Base-by-base conservation (phyloP, 2,329 filamentous ascomycete species). In the Neoascochyta sp. region DNA sequence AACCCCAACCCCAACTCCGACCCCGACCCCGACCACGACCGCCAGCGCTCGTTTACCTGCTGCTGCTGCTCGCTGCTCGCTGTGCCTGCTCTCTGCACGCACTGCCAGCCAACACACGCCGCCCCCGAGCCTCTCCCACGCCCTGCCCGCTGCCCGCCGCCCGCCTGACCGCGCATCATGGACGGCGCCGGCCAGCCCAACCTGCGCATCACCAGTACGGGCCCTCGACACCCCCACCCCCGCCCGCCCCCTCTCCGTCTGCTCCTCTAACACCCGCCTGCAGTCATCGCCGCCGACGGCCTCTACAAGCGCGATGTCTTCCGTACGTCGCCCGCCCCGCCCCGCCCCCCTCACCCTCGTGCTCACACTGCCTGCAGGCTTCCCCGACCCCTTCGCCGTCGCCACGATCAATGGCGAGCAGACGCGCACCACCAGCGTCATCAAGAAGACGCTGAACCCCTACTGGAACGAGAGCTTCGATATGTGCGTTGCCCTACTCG, bases 391-490 rank as follows among this genome's bases (percentile, higher is more conserved):
- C 14, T 98, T 98, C 63, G 90, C 92, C 24, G 92, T 98, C 46
- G 90, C 89, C 51, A 98, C 92, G 36, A 81, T 96, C 67, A 90
- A 89, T 67, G 92, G 92, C 64, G 92, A 98, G 68, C 92, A 98
- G 71, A 98, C 92, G 36, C 87, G 89, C 67, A 96, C 92, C n/a
- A 98, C 92, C 8, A 83, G 83, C 20, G 92, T 96, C 50, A 94
- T 92, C 65, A 96, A 95, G 69, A 85, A 92, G 68, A 96, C 92
- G 8, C 71, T 98, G 65, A 96, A 95, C 65, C 92, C 92, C n/a
- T 98, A 98, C 65, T 98, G 92, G 92, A 98, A 98, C 66, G 92
- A 98, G 71, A 88, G 81, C 60, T 98, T 98, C 70, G 92, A 98
- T 66, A 83, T 98, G 92, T 96, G 80, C 55, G 83, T 52, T 32